Conservation (phyloP, 352 stramenopile genomes). For the Globisporangium solare region DNA sequence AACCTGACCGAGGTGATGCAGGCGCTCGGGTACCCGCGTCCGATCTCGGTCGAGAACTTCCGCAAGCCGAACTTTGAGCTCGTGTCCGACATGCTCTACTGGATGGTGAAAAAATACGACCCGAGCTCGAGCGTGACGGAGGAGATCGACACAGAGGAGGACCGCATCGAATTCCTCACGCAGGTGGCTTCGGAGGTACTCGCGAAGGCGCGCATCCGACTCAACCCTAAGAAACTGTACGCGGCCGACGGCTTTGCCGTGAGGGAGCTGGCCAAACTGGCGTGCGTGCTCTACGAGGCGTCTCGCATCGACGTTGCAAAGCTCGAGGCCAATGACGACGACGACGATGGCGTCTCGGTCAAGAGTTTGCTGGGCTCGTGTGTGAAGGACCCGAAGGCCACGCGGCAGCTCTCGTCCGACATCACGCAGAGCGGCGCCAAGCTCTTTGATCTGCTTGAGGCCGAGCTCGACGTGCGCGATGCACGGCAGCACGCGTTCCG, state of each 20-base stretch:
- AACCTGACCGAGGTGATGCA: slow-evolving; percentile 96
- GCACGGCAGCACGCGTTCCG: slow-evolving; percentile 79
- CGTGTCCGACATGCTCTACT: slow-evolving; percentile 94
- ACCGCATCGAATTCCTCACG: slow-evolving; percentile 93
- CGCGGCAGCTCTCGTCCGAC: slow-evolving; percentile 87
- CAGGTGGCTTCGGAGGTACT: slow-evolving; percentile 75
- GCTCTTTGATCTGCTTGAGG: slow-evolving; percentile 90
- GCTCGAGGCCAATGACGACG: slow-evolving; percentile 62
- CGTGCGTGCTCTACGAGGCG: slow-evolving; percentile 89
- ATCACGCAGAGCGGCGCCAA: slow-evolving; percentile 93
- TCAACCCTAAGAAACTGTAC: slow-evolving; percentile 96
- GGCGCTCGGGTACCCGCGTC: slow-evolving; percentile 90
- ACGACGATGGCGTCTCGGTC: slow-evolving; percentile 64
- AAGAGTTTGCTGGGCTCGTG: slow-evolving; percentile 69
- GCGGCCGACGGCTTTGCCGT: slow-evolving; percentile 91
- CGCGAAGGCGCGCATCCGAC: slow-evolving; percentile 88
- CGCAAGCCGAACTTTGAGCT: slow-evolving; percentile 96
- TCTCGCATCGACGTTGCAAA: slow-evolving; percentile 58
- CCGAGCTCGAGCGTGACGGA: slow-evolving; percentile 84
- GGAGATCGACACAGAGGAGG: slow-evolving; percentile 94
- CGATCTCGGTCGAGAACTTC: slow-evolving; percentile 93
- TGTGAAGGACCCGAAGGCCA: slow-evolving; percentile 88
- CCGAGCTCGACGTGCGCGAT: slow-evolving; percentile 87
- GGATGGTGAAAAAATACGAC: slow-evolving; percentile 94
- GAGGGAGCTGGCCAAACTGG: slow-evolving; percentile 95